Evolutionary conservation across 768 basidiomycete species (phyloP).

Genomic region (Kockovaella imperatae): DNA sequence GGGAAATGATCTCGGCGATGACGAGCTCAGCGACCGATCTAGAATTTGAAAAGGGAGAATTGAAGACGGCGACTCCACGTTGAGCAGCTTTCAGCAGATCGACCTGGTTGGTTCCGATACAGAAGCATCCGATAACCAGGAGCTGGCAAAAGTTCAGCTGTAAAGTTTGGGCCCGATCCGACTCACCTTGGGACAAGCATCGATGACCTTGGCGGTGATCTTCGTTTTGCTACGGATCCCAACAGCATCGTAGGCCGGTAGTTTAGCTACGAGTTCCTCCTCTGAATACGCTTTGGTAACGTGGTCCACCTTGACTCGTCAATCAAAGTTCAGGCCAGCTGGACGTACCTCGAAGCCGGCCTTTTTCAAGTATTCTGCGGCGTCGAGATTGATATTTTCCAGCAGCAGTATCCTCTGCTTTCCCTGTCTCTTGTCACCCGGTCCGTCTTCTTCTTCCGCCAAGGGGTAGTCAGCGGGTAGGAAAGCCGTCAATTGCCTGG

Average conservation of each 20-base stretch:
- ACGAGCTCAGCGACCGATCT: slow-evolving; percentile 98
- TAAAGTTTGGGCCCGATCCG: neutral
- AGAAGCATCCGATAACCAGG: slow-evolving; percentile 95
- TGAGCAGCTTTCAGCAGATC: slow-evolving; percentile 74
- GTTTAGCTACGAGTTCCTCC: slow-evolving; percentile 70
- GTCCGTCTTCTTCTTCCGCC: slow-evolving; percentile 16
- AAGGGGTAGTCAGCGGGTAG: slow-evolving; percentile 29
- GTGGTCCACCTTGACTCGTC: slow-evolving; percentile 65
- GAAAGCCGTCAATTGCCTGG: slow-evolving; percentile 35
- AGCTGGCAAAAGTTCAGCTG: slow-evolving; percentile 52
- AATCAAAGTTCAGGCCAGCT: neutral
- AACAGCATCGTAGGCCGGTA: slow-evolving; percentile 83
- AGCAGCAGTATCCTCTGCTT: slow-evolving; percentile 73
- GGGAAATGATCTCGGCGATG: slow-evolving; percentile 81
- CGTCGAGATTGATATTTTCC: slow-evolving; percentile 91
- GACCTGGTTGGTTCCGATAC: slow-evolving; percentile 98
- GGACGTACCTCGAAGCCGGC: slow-evolving; percentile 60
- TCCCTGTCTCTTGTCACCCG: slow-evolving; percentile 51
- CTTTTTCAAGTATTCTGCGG: slow-evolving; percentile 66
- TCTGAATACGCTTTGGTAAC: slow-evolving; percentile 77
- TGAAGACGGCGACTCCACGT: slow-evolving; percentile 94
- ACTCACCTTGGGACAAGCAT: slow-evolving; percentile 73
- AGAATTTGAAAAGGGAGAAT: slow-evolving; percentile 91
- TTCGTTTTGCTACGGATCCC: slow-evolving; percentile 98
- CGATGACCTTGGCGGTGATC: slow-evolving; percentile 81